Percentiles rank a stretch among this genome's conserved stretches.
phyloP scores from a whole-genome alignment of 2,329 filamentous ascomycete genomes.

The Colletotrichum sp. region DNA sequence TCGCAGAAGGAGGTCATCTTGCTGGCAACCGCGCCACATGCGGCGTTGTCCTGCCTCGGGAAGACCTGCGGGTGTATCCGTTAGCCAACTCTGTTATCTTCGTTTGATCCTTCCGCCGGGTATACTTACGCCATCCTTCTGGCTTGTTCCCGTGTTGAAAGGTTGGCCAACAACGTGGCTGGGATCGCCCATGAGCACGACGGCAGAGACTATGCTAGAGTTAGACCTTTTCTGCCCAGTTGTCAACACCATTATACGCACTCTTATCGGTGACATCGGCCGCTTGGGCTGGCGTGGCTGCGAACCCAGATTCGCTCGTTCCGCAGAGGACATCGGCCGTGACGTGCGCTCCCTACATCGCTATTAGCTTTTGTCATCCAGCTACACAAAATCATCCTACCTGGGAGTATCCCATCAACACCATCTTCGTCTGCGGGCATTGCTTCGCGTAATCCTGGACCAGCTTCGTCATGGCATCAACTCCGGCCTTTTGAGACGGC shows the following conservation, averaged over 20 bases:
- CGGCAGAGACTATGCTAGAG: slow-evolving; percentile 37
- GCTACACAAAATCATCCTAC: slow-evolving; percentile 20
- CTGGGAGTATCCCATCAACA: slow-evolving; percentile 47
- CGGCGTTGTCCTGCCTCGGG: slow-evolving; percentile 32
- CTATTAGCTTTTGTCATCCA: not conserved
- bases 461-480: slow-evolving; percentile 31
- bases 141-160: slow-evolving; percentile 40
- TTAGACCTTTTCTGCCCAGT: not conserved
- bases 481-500: slow-evolving; percentile 37
- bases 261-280: slow-evolving; percentile 33
- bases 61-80: slow-evolving; percentile 33
- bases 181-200: slow-evolving; percentile 47
- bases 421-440: slow-evolving; percentile 43
- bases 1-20: slow-evolving; percentile 45
- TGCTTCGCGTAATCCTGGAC: slow-evolving; percentile 36
- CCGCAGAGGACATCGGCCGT: slow-evolving; percentile 43
- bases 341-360: slow-evolving; percentile 41
- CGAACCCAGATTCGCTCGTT: slow-evolving; percentile 29
- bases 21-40: slow-evolving; percentile 37
- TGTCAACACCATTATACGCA: not conserved
- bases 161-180: slow-evolving; percentile 38
- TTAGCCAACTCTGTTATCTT: not conserved
- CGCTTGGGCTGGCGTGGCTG: slow-evolving; percentile 27
- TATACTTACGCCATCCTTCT: slow-evolving; percentile 39
- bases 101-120: not conserved